Conservation (phyloP, 108 stramenopile species). For the Cylindrotheca fusiformis region DNA sequence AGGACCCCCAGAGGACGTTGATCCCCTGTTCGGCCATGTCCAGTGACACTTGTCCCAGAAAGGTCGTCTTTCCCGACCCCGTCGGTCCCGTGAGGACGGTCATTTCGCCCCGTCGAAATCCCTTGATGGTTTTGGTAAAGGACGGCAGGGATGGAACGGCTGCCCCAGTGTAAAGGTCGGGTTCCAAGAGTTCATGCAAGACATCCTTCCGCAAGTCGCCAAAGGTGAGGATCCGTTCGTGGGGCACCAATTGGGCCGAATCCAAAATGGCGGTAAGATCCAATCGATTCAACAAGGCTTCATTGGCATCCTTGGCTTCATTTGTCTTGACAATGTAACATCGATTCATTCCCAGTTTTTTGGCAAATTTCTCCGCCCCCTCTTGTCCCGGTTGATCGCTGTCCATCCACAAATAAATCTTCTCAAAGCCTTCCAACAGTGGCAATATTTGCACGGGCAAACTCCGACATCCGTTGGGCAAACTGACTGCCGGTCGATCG, state of each 20-base stretch:
- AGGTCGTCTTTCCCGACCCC: conserved; percentile 87
- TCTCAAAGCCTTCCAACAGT: conserved; percentile 88
- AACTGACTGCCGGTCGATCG: conserved; percentile 63
- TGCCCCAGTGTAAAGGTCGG: conserved; percentile 66
- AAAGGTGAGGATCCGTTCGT: conserved; percentile 81
- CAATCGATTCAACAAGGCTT: conserved; percentile 77
- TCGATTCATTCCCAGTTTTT: conserved; percentile 82
- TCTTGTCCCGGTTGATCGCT: conserved; percentile 86
- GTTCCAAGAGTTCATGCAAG: conserved; percentile 81
- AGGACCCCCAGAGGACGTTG: conserved; percentile 94
- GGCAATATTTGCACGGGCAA: conserved; percentile 89
- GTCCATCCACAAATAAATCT: conserved; percentile 97
- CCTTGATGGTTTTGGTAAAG: conserved; percentile 87
- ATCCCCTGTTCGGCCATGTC: conserved; percentile 91
- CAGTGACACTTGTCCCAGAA: conserved; percentile 89
- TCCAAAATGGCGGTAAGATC: conserved; percentile 65
- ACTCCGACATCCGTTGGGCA: conserved; percentile 93
- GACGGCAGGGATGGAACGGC: conserved; percentile 75
- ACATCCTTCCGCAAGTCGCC: conserved; percentile 67
- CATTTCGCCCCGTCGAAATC: conserved; percentile 93
- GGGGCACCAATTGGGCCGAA: conserved; percentile 55
- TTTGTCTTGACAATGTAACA: conserved; percentile 57
- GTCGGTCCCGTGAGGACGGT: conserved; percentile 96
- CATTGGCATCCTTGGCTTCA: conserved; percentile 97
- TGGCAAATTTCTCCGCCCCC: conserved; percentile 87